A percentile compares a stretch with the other conserved stretches of the same genome.
Conservation (phyloP, 2,329 filamentous ascomycete genomes). For the Claviceps arundinis region DNA sequence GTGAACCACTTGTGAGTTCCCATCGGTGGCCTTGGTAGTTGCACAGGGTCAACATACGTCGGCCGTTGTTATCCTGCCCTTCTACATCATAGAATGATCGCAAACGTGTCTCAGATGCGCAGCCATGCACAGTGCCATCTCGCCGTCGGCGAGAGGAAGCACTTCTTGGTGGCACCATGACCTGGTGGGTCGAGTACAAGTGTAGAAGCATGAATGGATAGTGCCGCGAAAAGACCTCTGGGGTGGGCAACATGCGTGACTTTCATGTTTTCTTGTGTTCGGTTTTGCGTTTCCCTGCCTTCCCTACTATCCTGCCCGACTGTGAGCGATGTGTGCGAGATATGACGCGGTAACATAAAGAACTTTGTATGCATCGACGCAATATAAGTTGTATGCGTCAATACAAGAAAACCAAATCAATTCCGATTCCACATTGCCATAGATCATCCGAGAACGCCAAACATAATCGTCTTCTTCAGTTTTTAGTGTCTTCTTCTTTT, state of each 20-base stretch:
- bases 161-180: conserved; percentile 33
- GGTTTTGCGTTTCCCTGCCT: background rate
- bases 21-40: background rate
- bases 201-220: conserved; percentile 30
- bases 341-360: background rate
- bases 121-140: too few species aligned
- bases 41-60: conserved; percentile 7
- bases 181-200: conserved; percentile 37
- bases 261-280: background rate
- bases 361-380: background rate
- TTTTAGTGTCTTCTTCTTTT: background rate
- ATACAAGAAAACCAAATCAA: background rate
- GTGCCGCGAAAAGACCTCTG: conserved; percentile 32
- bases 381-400: background rate
- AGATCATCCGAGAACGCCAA: conserved; percentile 22
- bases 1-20: background rate
- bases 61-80: background rate
- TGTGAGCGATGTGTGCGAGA: background rate
- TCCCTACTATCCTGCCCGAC: background rate
- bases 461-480: conserved; percentile 8
- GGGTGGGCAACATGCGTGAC: conserved; percentile 6
- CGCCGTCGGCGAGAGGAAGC: too few species aligned
- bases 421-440: conserved; percentile 5
- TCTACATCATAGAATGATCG: too few species aligned
- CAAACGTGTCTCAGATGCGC: too few species aligned